Evolutionary conservation across 768 basidiomycete genomes (phyloP), one percentile per base, ranked within the genome.

Genomic region (Tricholoma bakamatsutake): DNA sequence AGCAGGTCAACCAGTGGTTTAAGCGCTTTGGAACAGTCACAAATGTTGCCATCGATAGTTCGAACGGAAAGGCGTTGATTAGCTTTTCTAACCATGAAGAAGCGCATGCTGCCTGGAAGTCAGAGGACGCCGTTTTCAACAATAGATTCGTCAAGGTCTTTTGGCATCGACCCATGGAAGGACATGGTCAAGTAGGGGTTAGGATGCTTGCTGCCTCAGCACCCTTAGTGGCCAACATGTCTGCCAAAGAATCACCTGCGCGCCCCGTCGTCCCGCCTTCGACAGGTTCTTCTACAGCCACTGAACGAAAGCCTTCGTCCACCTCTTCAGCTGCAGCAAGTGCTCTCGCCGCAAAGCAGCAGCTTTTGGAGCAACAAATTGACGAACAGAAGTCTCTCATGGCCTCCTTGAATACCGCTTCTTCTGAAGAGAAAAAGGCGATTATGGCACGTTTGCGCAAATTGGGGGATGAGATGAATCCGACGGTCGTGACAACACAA

Each of bases 121-220:
- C 85, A 24, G 90, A 95, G 69, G 93, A 96, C 59, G 93, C 94
- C n/a, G 88, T 97, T 12, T 97, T 97, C 64, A 84, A 84, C 10
- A 95, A 94, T 62, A 83, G 95, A 50, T 97, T 97, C 68, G 94
- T 97, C 61, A 96, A 95, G 71, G 79, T 97, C 33, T 92, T 96
- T 64, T 97, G 95, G 93, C 93, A 96, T 71, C 80, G 89, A 56
- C 93, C 93, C 6, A 82, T 94, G 84, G 90, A 90, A 53, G 94
- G 95, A 0, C 90, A 94, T 63, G 94, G 94, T 7, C 84, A 83
- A 59, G 77, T 75, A 15, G 94, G 94, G 2, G 74, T 83, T 48
- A 80, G 87, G 59, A 82, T 87, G 75, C 72, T 98, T 56, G 92
- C 89, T 12, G 90, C 89, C 4, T 90, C 88, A 28, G 91, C 90